These are phyloP conservation scores for Clonostachys chloroleuca DNA, from an alignment of 2,329 filamentous ascomycete genomes.

Conservation along the genomic window DNA sequence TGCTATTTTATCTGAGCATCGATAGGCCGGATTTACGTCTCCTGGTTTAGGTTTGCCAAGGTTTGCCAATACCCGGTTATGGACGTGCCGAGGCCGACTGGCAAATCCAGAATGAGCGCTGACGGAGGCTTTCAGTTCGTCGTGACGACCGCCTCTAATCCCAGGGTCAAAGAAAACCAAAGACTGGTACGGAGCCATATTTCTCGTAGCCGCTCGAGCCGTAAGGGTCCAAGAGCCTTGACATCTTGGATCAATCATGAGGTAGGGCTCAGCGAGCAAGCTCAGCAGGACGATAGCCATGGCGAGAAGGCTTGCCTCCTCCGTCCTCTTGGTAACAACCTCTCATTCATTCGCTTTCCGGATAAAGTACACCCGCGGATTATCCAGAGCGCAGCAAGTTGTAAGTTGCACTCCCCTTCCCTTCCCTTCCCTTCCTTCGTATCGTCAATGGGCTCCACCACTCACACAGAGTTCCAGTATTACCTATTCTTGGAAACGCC, in stretches of 20 bases:
- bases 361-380: background rate
- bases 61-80: background rate
- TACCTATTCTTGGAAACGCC: background rate
- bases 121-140: background rate
- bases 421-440: background rate
- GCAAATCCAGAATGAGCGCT: background rate
- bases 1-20: background rate
- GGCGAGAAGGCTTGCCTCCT: no score
- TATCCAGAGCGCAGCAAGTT: background rate
- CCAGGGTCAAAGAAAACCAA: background rate
- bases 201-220: background rate
- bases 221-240: background rate
- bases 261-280: background rate
- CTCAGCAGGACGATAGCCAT: background rate
- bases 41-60: background rate
- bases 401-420: no score
- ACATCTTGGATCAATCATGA: background rate
- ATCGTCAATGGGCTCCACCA: background rate
- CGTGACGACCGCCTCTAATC: background rate
- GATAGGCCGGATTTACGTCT: background rate
- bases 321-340: no score
- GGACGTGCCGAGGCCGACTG: background rate
- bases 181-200: background rate
- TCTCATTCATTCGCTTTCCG: background rate
- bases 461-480: background rate